Conservation (phyloP, 345 rosid species). For the Eucalyptus fibrosa region DNA sequence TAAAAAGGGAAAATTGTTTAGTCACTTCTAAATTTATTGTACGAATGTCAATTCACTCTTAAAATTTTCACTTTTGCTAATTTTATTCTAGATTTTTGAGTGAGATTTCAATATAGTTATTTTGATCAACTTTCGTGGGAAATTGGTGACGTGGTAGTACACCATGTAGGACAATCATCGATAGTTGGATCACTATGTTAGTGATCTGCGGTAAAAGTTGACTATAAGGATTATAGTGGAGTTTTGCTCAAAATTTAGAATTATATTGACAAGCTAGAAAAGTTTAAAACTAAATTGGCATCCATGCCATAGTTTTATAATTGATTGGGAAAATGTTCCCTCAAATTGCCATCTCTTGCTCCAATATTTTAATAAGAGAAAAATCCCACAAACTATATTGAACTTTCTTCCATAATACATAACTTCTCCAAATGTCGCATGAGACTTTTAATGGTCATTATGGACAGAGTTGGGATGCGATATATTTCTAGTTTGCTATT, state of each 20-base stretch:
- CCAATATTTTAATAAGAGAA: background rate
- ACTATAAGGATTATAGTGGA: background rate
- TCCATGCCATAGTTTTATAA: background rate
- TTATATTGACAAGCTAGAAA: background rate
- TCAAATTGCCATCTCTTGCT: background rate
- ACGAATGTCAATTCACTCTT: too few species aligned
- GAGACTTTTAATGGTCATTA: background rate
- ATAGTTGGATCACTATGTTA: fast-evolving
- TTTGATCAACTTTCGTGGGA: fast-evolving
- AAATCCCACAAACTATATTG: background rate
- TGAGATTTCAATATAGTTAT: background rate
- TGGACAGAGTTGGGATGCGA: background rate
- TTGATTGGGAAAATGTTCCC: background rate
- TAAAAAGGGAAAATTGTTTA: background rate
- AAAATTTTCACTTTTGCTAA: background rate
- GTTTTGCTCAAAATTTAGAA: background rate
- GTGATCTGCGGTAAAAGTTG: background rate
- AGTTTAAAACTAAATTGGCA: background rate
- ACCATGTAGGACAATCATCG: background rate
- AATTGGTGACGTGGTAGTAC: background rate
- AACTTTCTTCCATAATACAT: background rate
- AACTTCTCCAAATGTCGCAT: background rate
- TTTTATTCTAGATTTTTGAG: background rate
- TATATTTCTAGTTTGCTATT: background rate
- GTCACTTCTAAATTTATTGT: too few species aligned